These are phyloP conservation scores for Penicillium sclerotigenum DNA, from an alignment of 2,329 filamentous ascomycete genomes.

Conservation along the genomic window DNA sequence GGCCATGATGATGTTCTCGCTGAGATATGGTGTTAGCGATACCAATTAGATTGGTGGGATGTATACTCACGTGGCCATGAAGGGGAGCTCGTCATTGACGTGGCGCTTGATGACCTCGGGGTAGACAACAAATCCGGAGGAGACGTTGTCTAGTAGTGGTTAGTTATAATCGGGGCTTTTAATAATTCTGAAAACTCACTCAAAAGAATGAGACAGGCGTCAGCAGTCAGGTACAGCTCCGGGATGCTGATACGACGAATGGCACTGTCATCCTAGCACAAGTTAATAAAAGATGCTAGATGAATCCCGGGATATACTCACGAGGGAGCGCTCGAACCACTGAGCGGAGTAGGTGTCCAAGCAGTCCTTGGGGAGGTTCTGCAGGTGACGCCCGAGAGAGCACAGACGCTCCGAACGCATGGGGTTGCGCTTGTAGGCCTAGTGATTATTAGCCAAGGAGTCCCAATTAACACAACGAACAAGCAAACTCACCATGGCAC, in stretches of 20 bases:
- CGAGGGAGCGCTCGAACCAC: slow-evolving; percentile 72
- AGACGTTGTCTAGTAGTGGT: slow-evolving; percentile 59
- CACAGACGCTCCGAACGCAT: slow-evolving; percentile 60
- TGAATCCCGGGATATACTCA: slow-evolving; percentile 12
- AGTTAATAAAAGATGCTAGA: slow-evolving; percentile 9
- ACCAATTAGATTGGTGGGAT: neutral
- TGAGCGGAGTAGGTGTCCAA: slow-evolving; percentile 68
- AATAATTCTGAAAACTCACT: slow-evolving; percentile 22
- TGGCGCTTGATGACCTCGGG: slow-evolving; percentile 66
- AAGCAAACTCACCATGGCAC: slow-evolving; percentile 49
- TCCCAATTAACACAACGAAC: neutral
- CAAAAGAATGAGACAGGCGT: slow-evolving; percentile 51
- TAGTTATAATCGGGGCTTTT: neutral
- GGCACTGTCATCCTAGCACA: slow-evolving; percentile 62
- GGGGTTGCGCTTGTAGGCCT: slow-evolving; percentile 63
- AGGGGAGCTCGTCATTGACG: slow-evolving; percentile 75
- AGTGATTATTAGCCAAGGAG: slow-evolving; percentile 41
- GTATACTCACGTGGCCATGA: slow-evolving; percentile 67
- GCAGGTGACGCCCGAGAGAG: slow-evolving; percentile 55
- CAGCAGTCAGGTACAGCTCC: slow-evolving; percentile 65
- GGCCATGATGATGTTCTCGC: slow-evolving; percentile 67
- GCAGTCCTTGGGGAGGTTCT: slow-evolving; percentile 54
- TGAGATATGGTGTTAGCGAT: slow-evolving; percentile 20
- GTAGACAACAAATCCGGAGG: slow-evolving; percentile 71
- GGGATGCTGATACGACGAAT: slow-evolving; percentile 60